These are phyloP conservation scores for Exophiala bonariae DNA, from an alignment of 2,329 filamentous ascomycete genomes.

Conservation along the genomic window DNA sequence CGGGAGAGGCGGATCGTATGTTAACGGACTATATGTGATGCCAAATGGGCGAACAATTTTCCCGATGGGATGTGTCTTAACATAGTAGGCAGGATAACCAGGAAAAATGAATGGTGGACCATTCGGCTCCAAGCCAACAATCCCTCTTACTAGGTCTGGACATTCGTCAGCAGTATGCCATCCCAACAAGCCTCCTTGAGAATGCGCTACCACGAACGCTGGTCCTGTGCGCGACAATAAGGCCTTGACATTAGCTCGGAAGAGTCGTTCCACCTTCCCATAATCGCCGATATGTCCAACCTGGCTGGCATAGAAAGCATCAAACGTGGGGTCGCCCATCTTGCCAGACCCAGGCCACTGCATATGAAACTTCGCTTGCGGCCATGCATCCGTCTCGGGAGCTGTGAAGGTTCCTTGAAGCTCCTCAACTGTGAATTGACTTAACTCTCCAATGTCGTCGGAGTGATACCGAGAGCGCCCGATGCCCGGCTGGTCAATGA, in stretches of 20 bases:
- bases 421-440: slow-evolving; percentile 11
- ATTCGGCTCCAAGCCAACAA: slow-evolving; percentile 54
- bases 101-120: slow-evolving; percentile 50
- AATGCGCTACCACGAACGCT: slow-evolving; percentile 51
- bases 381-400: slow-evolving; percentile 38
- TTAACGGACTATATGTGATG: slow-evolving; percentile 49
- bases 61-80: slow-evolving; percentile 4
- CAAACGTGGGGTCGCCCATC: slow-evolving; percentile 50
- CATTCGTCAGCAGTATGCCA: slow-evolving; percentile 52
- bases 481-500: slow-evolving; percentile 42
- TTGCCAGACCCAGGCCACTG: slow-evolving; percentile 39
- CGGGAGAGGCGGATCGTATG: slow-evolving; percentile 47
- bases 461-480: slow-evolving; percentile 43
- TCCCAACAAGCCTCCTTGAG: slow-evolving; percentile 47
- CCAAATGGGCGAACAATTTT: slow-evolving; percentile 41
- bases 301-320: slow-evolving; percentile 48
- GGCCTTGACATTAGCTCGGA: slow-evolving; percentile 38
- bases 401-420: slow-evolving; percentile 42
- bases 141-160: slow-evolving; percentile 49
- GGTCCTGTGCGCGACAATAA: slow-evolving; percentile 46
- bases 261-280: slow-evolving; percentile 46
- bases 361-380: slow-evolving; percentile 44
- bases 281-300: slow-evolving; percentile 24
- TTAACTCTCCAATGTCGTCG: slow-evolving; percentile 48
- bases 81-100: slow-evolving; percentile 6